Evolutionary conservation across 768 basidiomycete species (phyloP).

Genomic region (Suillus tomentosus): DNA sequence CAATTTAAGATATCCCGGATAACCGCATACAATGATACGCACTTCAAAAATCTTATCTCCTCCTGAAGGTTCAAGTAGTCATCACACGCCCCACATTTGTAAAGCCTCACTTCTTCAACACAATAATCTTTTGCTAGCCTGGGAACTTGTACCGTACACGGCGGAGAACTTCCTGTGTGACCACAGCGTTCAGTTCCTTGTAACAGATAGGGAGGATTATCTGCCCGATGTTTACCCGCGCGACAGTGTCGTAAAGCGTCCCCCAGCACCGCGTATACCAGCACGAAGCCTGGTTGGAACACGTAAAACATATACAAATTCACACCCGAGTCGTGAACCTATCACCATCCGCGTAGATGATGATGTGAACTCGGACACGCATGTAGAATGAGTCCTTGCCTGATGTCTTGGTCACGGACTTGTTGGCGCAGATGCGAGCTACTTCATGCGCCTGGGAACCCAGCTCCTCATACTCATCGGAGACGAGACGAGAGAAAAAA

Average conservation of each 20-base stretch:
- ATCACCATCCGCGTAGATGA: conserved; percentile 99
- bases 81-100: conserved; percentile 87
- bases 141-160: conserved; percentile 99
- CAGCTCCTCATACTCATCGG: conserved; percentile 97
- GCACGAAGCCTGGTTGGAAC: conserved; percentile 69
- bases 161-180: conserved; percentile 95
- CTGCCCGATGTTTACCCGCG: conserved; percentile 96
- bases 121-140: conserved; percentile 96
- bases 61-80: conserved; percentile 89
- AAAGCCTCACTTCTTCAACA: conserved; percentile 99
- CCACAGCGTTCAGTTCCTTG: conserved; percentile 83
- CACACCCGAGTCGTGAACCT: conserved; percentile 49
- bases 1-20: conserved; percentile 15
- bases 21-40: conserved; percentile 36
- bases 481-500: conserved; percentile 94
- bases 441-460: conserved; percentile 96
- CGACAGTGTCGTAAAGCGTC: conserved; percentile 95
- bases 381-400: conserved; percentile 99
- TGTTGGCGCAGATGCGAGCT: conserved; percentile 99
- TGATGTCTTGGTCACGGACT: conserved; percentile 96
- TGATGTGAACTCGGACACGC: conserved; percentile 95
- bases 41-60: conserved; percentile 89
- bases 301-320: background rate
- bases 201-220: conserved; percentile 89
- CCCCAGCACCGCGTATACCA: conserved; percentile 99